Conservation (phyloP, 495 filamentous ascomycete species). For the Daldinia decipiens region DNA sequence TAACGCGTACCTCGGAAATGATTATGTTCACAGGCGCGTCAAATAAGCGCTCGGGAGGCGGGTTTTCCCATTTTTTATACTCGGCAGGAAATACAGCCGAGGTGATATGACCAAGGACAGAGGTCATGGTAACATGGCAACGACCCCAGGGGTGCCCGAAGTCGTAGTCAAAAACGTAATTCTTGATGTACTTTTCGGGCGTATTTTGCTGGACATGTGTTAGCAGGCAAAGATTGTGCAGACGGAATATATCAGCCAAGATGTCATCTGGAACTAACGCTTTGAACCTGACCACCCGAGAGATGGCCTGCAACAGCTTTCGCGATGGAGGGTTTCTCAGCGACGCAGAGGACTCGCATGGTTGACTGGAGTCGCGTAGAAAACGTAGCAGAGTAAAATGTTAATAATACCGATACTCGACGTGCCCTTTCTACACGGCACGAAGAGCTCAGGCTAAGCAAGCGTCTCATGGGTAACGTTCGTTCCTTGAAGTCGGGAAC, state of each 20-base stretch:
- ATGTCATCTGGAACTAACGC: constrained; percentile 63
- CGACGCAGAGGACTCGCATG: constrained; percentile 84
- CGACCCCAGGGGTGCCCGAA: constrained; percentile 84
- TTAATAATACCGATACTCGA: constrained; percentile 9
- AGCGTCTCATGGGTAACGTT: constrained; percentile 24
- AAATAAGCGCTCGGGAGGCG: constrained; percentile 81
- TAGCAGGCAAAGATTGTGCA: constrained; percentile 14
- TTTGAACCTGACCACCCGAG: constrained; percentile 74
- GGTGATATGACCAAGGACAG: constrained; percentile 87
- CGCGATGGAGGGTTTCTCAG: constrained; percentile 96
- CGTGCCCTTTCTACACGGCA: constrained; percentile 19
- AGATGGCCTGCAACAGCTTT: constrained; percentile 93
- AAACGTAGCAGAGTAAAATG: constrained; percentile 2
- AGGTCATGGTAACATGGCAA: constrained; percentile 90
- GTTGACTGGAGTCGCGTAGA: constrained; percentile 43
- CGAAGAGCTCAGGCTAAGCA: constrained; percentile 16
- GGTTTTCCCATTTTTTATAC: constrained; percentile 82
- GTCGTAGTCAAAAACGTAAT: constrained; percentile 89
- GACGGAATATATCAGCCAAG: neutral
- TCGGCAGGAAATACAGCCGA: constrained; percentile 72
- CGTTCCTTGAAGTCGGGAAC: constrained; percentile 6
- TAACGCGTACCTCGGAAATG: constrained; percentile 67
- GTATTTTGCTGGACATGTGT: constrained; percentile 57
- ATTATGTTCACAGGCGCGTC: constrained; percentile 76
- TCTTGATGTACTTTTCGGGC: constrained; percentile 83